Conservation (phyloP, 768 basidiomycete species). For the Termitomyces sp. region DNA sequence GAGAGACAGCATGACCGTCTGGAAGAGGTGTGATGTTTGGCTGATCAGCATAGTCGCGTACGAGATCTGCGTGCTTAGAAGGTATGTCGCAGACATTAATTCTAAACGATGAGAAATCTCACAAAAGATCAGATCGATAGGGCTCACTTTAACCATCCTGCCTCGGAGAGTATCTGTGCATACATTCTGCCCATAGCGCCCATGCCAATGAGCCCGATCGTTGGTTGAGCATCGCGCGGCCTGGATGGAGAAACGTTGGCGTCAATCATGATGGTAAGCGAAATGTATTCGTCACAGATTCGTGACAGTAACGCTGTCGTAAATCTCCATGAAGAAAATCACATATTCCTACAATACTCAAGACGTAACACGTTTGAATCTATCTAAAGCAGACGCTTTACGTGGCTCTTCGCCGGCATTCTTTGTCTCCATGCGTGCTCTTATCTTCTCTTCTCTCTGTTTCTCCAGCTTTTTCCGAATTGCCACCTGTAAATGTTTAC, state of each 20-base stretch:
- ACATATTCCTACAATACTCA: not conserved
- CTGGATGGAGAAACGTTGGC: conserved; percentile 27
- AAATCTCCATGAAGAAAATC: not conserved
- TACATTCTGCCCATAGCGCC: conserved; percentile 98
- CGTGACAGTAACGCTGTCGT: not conserved
- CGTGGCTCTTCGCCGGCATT: conserved; percentile 19
- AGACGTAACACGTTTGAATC: conserved; percentile 26
- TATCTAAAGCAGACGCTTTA: conserved; percentile 35
- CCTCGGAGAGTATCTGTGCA: conserved; percentile 65
- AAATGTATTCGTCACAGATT: not conserved
- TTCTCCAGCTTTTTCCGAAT: conserved; percentile 64
- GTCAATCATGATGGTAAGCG: conserved; percentile 8
- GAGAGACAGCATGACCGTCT: conserved; percentile 87
- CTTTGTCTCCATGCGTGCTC: conserved; percentile 27
- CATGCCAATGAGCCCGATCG: conserved; percentile 93
- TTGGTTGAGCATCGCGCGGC: conserved; percentile 47
- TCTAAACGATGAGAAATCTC: conserved; percentile 3
- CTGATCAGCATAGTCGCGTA: conserved; percentile 43
- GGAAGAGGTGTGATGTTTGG: conserved; percentile 61
- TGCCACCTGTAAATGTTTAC: conserved; percentile 37
- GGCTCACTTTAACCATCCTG: conserved; percentile 82
- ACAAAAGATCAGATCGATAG: not conserved
- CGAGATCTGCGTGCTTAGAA: conserved; percentile 60
- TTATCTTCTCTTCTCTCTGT: conserved; percentile 41
- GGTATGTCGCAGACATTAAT: conserved; percentile 33